Evolutionary conservation across 192 early-diverging fungal genomes (phyloP).

Genomic region (Chytriomyces hyalinus): DNA sequence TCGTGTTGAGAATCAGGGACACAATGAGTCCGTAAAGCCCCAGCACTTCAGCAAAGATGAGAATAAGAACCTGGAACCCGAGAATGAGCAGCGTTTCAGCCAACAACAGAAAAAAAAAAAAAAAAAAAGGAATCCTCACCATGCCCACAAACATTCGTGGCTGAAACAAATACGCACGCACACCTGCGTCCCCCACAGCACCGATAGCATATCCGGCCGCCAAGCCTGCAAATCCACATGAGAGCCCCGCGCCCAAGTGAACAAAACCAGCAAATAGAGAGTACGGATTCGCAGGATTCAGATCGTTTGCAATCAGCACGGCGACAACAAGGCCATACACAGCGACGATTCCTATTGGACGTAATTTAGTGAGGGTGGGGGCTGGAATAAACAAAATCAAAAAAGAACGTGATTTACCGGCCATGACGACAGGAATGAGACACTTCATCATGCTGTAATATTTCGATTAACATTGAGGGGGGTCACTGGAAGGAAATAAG

Average conservation of each 20-base stretch:
- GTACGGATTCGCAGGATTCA: conserved; percentile 47
- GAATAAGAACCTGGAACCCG: conserved; percentile 71
- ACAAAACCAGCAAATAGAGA: conserved; percentile 79
- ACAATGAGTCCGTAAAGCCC: conserved; percentile 94
- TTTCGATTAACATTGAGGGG: neutral
- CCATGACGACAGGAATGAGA: conserved; percentile 96
- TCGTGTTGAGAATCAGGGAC: conserved; percentile 93
- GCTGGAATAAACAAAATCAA: neutral
- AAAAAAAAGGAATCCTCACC: conserved; percentile 50
- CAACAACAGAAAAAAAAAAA: neutral
- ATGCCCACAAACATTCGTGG: conserved; percentile 89
- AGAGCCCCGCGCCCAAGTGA: conserved; percentile 90
- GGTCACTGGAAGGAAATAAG: neutral
- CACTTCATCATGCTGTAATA: conserved; percentile 53
- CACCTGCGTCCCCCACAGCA: conserved; percentile 94
- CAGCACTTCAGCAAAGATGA: conserved; percentile 98
- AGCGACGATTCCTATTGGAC: conserved; percentile 82
- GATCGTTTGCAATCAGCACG: conserved; percentile 76
- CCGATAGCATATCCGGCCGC: conserved; percentile 98
- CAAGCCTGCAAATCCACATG: conserved; percentile 88
- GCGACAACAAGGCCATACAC: conserved; percentile 98
- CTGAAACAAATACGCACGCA: conserved; percentile 88
- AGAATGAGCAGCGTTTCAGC: too few species aligned
- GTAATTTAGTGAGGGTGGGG: neutral
- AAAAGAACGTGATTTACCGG: conserved; percentile 25